These are phyloP conservation scores for Chlorokybus atmophyticus DNA, from an alignment of 139 green algal genomes.

Conservation along the genomic window DNA sequence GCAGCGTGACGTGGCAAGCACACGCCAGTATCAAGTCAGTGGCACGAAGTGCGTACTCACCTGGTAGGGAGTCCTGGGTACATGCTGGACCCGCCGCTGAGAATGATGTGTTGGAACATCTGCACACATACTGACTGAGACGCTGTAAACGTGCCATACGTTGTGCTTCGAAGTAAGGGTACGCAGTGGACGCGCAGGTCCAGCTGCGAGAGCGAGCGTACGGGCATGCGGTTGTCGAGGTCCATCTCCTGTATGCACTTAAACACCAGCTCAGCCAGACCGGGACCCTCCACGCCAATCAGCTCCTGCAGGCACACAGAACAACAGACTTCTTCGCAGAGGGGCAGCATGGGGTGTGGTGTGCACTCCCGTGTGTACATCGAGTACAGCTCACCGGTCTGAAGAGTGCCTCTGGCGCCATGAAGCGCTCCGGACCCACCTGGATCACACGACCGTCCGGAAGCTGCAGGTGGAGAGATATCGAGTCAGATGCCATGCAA, in stretches of 20 bases:
- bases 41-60: no score
- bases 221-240: slow-evolving; percentile 56
- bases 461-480: slow-evolving; percentile 23
- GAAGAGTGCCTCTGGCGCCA: slow-evolving; percentile 33
- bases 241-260: slow-evolving; percentile 62
- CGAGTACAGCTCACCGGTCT: slow-evolving; percentile 1
- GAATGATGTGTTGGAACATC: slow-evolving; percentile 62
- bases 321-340: no score
- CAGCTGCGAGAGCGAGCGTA: no score
- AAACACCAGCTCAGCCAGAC: slow-evolving; percentile 53
- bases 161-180: no score
- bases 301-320: slow-evolving; percentile 28
- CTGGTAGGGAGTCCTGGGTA: slow-evolving; percentile 46
- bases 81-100: slow-evolving; percentile 63
- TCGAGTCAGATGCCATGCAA: no score
- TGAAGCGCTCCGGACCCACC: slow-evolving; percentile 61
- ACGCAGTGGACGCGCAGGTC: no score
- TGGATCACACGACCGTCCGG: slow-evolving; percentile 58
- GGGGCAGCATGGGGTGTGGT: background rate
- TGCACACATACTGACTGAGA: no score
- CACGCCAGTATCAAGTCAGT: no score
- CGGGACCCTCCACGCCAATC: slow-evolving; percentile 47
- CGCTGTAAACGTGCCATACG: no score
- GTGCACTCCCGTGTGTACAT: background rate
- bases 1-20: no score